A percentile compares a stretch with the other conserved stretches of the same genome.
phyloP scores from a whole-genome alignment of 768 basidiomycete species.

The Ephemerocybe angulata region DNA sequence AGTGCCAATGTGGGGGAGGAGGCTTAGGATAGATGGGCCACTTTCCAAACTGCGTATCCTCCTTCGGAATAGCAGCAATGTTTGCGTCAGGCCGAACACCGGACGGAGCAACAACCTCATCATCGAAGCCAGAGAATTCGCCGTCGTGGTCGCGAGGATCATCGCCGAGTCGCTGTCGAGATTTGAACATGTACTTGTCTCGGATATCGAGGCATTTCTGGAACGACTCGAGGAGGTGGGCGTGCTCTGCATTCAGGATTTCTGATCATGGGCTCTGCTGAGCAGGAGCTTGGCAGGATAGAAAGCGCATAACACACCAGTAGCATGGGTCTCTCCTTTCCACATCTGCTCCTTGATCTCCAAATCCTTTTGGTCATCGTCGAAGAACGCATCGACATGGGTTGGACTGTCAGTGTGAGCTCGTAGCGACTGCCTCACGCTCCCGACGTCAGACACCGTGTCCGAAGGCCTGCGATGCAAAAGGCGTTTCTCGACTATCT shows the following conservation, averaged over 20 bases:
- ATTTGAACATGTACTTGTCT: conserved; percentile 90
- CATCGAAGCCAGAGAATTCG: conserved; percentile 62
- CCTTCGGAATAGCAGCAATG: conserved; percentile 16
- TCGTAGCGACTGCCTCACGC: conserved; percentile 25
- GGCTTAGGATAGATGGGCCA: conserved; percentile 94
- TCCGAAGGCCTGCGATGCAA: conserved; percentile 65
- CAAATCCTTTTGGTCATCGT: conserved; percentile 33
- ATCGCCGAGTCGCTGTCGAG: conserved; percentile 89
- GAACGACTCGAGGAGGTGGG: conserved; percentile 64
- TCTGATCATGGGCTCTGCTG: conserved; percentile 21
- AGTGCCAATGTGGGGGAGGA: conserved; percentile 96
- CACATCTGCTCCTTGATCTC: conserved; percentile 4
- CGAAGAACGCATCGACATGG: conserved; percentile 28
- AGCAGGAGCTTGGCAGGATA: not conserved
- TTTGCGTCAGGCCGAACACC: conserved; percentile 65
- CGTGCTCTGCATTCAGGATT: conserved; percentile 42
- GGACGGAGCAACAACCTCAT: conserved; percentile 57
- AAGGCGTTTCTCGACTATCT: conserved; percentile 76
- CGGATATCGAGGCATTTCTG: conserved; percentile 85
- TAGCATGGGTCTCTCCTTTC: conserved; percentile 29
- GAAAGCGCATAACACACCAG: conserved; percentile 7
- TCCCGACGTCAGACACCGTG: conserved; percentile 40
- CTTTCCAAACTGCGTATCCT: conserved; percentile 33
- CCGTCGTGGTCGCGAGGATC: conserved; percentile 92
- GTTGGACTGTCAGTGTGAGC: conserved; percentile 19